Base-by-base conservation (phyloP, 192 early-diverging fungal species). In the Linnemannia hyalina region DNA sequence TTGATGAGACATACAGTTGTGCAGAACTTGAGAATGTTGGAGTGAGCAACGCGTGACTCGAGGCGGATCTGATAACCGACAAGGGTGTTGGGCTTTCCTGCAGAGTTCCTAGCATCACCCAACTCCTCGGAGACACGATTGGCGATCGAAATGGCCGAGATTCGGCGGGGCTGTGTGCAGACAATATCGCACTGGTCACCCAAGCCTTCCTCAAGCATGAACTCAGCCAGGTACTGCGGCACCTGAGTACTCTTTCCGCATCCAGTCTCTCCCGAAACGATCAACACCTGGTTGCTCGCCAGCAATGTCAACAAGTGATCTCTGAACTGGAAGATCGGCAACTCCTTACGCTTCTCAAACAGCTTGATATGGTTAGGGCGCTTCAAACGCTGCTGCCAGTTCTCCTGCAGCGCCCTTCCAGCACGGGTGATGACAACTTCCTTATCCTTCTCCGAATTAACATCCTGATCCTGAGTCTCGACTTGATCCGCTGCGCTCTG, bases 261-360 rank as follows among this genome's bases (percentile, higher is more conserved):
- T 87, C 95, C 95, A 6, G 96, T 96, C 80, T 95, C 96, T n/a
- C 96, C 96, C 52, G 92, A 96, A 13, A 96, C 86, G 68, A 96
- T 91, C 13, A 96, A 78, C 2, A 96, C 94, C 75, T 92, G 93
- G 76, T 94, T 69, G 13, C 68, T 44, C 36, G 78, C 36, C 52
- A 96, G 47, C 5, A 90, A 40, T 3, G 89, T 57, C 68, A 94
- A 47, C 23, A 97, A 91, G 11, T 92, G 78, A 13, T 95, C 88
- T 22, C 91, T 87, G 77, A 90, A 94, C 13, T 82, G 80, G 73
- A 74, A 91, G 4, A 95, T 94, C 0, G 96, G 96, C 23, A 97
- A 83, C 1, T 89, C 87, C 60, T 90, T 83, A 42, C 96, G 88
- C 42, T 89, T 85, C 38, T 85, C 74, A 70, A 77, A 91, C 52